phyloP scores from a whole-genome alignment of 768 basidiomycete species.

The Pulveroboletus sp. region DNA sequence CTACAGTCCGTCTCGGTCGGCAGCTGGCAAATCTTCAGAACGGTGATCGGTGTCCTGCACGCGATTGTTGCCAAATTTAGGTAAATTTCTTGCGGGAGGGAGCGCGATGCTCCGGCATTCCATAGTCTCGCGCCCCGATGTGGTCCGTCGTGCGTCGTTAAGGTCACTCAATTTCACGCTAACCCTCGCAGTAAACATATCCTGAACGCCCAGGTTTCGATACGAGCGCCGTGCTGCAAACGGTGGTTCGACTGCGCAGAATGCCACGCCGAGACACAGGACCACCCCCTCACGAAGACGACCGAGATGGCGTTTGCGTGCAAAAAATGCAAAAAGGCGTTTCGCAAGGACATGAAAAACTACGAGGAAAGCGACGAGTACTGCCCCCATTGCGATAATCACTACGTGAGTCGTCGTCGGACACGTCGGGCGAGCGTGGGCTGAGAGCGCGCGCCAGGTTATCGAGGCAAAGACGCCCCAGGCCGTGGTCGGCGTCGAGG shows the following conservation, averaged over 20 bases:
- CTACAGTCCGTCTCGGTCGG: too few species aligned
- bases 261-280: slow-evolving; percentile 85
- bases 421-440: neutral
- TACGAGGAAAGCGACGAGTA: slow-evolving; percentile 98
- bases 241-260: slow-evolving; percentile 97
- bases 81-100: too few species aligned
- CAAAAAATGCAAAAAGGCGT: slow-evolving; percentile 94
- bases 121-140: too few species aligned
- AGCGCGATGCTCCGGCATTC: too few species aligned
- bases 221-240: slow-evolving; percentile 96
- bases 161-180: neutral
- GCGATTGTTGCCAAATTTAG: too few species aligned
- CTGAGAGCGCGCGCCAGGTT: slow-evolving; percentile 49
- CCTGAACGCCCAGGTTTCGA: slow-evolving; percentile 92
- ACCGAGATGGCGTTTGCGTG: slow-evolving; percentile 82
- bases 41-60: too few species aligned
- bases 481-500: slow-evolving; percentile 80
- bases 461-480: slow-evolving; percentile 90
- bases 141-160: slow-evolving; percentile 21
- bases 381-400: slow-evolving; percentile 98
- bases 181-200: slow-evolving; percentile 75
- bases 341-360: slow-evolving; percentile 86
- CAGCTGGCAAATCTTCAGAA: too few species aligned
- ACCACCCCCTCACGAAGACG: slow-evolving; percentile 69
- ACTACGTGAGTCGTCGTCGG: slow-evolving; percentile 68